Evolutionary conservation across 2,329 filamentous ascomycete genomes (phyloP), one percentile per base, ranked within the genome.

Genomic region (Talaromyces pinophilus): DNA sequence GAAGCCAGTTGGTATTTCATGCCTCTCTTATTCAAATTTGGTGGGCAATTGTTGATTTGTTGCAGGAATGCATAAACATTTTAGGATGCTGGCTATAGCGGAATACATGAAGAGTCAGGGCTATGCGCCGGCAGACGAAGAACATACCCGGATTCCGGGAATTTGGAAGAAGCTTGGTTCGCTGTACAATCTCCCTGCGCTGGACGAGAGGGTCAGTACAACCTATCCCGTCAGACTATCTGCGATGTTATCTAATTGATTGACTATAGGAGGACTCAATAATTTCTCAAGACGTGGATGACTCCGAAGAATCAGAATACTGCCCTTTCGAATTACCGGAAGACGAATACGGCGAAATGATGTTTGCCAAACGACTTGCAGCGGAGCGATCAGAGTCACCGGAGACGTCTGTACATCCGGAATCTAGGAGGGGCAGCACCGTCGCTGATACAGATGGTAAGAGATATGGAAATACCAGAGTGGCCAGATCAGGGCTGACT

Each of bases 111-210:
- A 90, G 70, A 92, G 91, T 71, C 91, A 93, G 77, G 92, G 92
- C 86, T 93, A 77, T 86, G 90, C 62, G 84, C 90, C 73, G 72
- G 87, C 70, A 82, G 88, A 75, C 25, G 77, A 81, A 71, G 85
- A 86, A 17, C 95, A 99, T 80, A 97, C 92, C 48, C 90, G 90
- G 67, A 95, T 97, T 71, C 90, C 92, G 0, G 90, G 91, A 48
- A 97, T 99, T 70, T 98, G 95, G 94, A 85, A 86, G 71, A 98
- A 98, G 79, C 84, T 99, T 11, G 82, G 85, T 38, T 88, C 88
- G 40, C 87, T 95, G 69, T 99, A 97, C 81, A 92, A 97, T 78
- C 86, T 98, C 35, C 87, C 91, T 59, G 86, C 90, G 48, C 89
- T 97, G 67, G 92, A 98, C 78, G 92, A 96, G 75, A 88, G 93